Conservation (phyloP, 495 filamentous ascomycete genomes). For the Parathielavia appendiculata region DNA sequence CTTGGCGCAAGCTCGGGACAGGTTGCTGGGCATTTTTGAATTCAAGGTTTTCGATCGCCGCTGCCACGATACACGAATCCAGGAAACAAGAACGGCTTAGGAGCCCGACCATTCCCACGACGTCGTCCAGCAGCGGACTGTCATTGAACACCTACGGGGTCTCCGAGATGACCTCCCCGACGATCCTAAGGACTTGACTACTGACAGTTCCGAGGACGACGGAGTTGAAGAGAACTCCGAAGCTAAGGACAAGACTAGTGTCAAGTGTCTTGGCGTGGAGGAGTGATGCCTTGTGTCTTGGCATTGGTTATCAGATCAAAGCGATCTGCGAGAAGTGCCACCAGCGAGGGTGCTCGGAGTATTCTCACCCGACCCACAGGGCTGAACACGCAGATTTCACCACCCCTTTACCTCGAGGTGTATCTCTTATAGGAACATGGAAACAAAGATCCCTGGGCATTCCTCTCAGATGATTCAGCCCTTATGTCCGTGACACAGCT, state of each 20-base stretch:
- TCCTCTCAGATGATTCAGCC: too few species aligned
- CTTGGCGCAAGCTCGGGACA: constrained; percentile 31
- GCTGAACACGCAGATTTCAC: too few species aligned
- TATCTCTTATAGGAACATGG: too few species aligned
- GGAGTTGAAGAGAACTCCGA: not conserved
- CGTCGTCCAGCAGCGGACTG: not conserved
- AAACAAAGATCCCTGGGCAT: too few species aligned
- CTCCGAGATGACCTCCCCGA: too few species aligned
- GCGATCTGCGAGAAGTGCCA: too few species aligned
- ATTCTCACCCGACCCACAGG: too few species aligned
- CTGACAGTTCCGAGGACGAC: not conserved
- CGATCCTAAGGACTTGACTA: too few species aligned
- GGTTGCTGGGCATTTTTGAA: constrained; percentile 40
- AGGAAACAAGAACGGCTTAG: constrained; percentile 2
- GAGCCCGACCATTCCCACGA: not conserved
- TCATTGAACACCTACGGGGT: not conserved
- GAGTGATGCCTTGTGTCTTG: not conserved
- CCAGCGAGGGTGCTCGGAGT: too few species aligned
- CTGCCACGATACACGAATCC: constrained; percentile 34
- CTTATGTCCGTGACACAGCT: too few species aligned
- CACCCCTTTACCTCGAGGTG: too few species aligned
- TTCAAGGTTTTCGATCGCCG: constrained; percentile 42
- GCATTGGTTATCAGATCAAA: not conserved
- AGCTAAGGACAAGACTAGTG: not conserved
- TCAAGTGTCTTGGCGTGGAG: not conserved